These are phyloP conservation scores for Allantophomopsis cytisporea DNA, from an alignment of 2,329 filamentous ascomycete genomes.

Conservation along the genomic window DNA sequence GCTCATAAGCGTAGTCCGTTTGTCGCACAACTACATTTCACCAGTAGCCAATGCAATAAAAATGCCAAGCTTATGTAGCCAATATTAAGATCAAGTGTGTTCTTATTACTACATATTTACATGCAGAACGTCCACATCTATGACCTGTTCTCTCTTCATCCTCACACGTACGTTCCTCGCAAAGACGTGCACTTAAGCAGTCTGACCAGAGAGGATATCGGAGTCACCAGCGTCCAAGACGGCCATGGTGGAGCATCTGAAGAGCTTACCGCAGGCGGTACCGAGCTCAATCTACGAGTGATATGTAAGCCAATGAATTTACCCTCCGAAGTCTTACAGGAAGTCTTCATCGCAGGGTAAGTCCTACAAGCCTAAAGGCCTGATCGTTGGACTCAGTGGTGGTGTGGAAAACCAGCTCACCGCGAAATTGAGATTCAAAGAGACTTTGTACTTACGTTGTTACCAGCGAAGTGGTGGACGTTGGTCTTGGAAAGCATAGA, in stretches of 20 bases:
- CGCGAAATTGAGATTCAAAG: background rate
- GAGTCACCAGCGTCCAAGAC: slow-evolving; percentile 96
- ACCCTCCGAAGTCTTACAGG: slow-evolving; percentile 76
- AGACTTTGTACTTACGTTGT: slow-evolving; percentile 70
- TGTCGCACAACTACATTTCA: too few relatives aligned
- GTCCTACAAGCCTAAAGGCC: slow-evolving; percentile 22
- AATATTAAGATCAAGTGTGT: too few relatives aligned
- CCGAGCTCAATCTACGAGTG: slow-evolving; percentile 80
- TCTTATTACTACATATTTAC: too few relatives aligned
- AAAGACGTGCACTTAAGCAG: slow-evolving; percentile 32
- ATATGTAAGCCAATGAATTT: slow-evolving; percentile 39
- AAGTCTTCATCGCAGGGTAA: slow-evolving; percentile 88
- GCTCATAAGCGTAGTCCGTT: too few relatives aligned
- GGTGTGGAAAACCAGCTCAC: background rate
- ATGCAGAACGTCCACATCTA: too few relatives aligned
- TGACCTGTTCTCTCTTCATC: too few relatives aligned
- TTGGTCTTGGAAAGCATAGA: slow-evolving; percentile 83
- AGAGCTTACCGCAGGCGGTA: slow-evolving; percentile 97
- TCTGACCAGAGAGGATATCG: slow-evolving; percentile 80
- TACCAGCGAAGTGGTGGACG: slow-evolving; percentile 96
- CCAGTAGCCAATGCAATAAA: too few relatives aligned
- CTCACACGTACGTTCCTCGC: too few relatives aligned
- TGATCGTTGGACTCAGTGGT: slow-evolving; percentile 13
- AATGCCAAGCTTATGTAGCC: too few relatives aligned
- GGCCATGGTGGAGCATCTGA: slow-evolving; percentile 94